Evolutionary conservation across 2,329 filamentous ascomycete species (phyloP), one percentile per base, ranked within the genome.

Genomic region (Aspergillus quadricinctus): DNA sequence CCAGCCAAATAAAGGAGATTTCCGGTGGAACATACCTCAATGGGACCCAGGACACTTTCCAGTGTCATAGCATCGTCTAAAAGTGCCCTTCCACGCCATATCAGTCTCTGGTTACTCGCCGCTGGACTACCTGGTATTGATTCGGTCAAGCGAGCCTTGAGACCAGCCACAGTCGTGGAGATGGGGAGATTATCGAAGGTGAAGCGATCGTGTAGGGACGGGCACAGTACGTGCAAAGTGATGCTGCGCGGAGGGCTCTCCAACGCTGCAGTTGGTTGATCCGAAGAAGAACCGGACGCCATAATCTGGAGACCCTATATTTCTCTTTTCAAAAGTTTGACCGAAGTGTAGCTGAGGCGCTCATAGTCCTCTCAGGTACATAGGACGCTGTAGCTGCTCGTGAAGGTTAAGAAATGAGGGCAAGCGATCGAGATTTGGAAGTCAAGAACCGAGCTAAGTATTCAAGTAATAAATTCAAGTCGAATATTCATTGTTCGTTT

Each of bases 51-150:
- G 3, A 84, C 73, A 37, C 77, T 72, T 29, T 71, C 69, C 54
- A 87, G 68, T 0, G 75, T 79, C 40, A 78, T 76, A 23, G 72
- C 70, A 57, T 81, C 76, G 60, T 81, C 75, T 6, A 76, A 66
- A 6, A 86, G 74, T 28, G 80, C 77, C 55, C 80, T 76, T 21
- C 84, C 84, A 50, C 77, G 73, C 62, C 84, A 85, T 21, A 87
- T 84, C 56, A 87, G 67, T 46, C 83, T 77, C 71, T 86, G 84
- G 46, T 74, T 68, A 19, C 74, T 67, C 0, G 78, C 74, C 8
- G 70, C 52, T 31, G 80, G 78, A 54, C 74, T 73, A 29, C 72
- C 73, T 8, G 80, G 74, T n/a, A 85, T 68, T 9, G 74, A 69
- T 56, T 78, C 65, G 49, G 78, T 75, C 54, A 87, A 81, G 53